phyloP scores from a whole-genome alignment of 352 stramenopile species.

The Poterioochromonas sp. region DNA sequence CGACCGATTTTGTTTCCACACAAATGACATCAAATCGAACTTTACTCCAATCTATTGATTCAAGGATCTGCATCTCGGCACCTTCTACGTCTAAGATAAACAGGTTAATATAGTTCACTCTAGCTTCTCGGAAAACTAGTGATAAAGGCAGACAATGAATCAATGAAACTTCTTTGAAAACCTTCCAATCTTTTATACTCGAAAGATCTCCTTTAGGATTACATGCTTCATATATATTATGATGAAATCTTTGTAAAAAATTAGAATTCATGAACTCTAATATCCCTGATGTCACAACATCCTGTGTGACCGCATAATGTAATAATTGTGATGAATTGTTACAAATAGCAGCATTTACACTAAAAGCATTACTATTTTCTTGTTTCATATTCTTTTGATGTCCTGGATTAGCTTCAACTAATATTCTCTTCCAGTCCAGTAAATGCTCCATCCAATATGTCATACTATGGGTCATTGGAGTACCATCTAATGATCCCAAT shows the following conservation, averaged over 20 bases:
- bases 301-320: not conserved
- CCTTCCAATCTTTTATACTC: not conserved
- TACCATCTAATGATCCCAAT: not conserved
- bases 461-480: not conserved
- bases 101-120: not conserved
- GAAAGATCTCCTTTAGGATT: not conserved
- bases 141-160: not conserved
- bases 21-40: constrained; percentile 11
- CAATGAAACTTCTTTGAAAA: not conserved
- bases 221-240: not conserved
- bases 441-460: not conserved
- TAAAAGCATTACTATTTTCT: not conserved
- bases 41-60: not conserved
- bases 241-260: constrained; percentile 1
- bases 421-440: not conserved
- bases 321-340: not conserved
- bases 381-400: not conserved
- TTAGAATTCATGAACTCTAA: not conserved
- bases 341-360: not conserved
- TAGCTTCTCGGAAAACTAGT: not conserved
- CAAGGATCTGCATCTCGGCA: not conserved
- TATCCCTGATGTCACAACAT: not conserved
- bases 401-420: not conserved
- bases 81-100: constrained; percentile 8
- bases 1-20: constrained; percentile 12